Evolutionary conservation across 2,329 filamentous ascomycete genomes (phyloP).

Genomic region (Penicillium sp.): DNA sequence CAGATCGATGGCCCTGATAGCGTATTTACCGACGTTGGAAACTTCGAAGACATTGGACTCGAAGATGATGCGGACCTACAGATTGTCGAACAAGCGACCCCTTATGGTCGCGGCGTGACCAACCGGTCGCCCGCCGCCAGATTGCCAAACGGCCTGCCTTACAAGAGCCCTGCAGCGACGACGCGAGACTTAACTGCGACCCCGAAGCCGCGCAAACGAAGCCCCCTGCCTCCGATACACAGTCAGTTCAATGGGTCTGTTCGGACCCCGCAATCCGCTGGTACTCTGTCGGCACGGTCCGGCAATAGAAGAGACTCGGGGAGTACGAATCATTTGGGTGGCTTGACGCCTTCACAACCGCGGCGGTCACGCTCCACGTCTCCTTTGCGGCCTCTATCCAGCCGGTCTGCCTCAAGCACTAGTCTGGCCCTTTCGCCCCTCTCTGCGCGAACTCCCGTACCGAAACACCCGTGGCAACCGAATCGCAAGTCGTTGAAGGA

Average conservation of each 20-base stretch:
- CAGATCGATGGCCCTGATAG: constrained; percentile 69
- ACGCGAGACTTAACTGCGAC: constrained; percentile 40
- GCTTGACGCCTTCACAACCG: constrained; percentile 30
- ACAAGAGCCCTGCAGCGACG: constrained; percentile 30
- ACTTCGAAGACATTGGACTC: constrained; percentile 93
- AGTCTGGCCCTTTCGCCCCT: constrained; percentile 32
- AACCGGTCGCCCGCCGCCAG: constrained; percentile 31
- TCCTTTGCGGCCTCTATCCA: constrained; percentile 30
- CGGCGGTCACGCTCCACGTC: constrained; percentile 37
- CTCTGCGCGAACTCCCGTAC: constrained; percentile 27
- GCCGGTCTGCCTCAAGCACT: constrained; percentile 29
- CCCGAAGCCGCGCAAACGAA: constrained; percentile 28
- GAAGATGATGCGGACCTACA: constrained; percentile 63
- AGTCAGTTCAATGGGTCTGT: constrained; percentile 31
- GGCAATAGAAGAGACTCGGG: constrained; percentile 28
- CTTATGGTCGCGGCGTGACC: constrained; percentile 33
- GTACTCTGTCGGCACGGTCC: constrained; percentile 28
- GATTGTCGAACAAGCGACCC: constrained; percentile 31
- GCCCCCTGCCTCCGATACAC: constrained; percentile 27
- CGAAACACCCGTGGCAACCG: constrained; percentile 47
- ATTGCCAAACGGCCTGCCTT: constrained; percentile 30
- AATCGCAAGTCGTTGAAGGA: constrained; percentile 51
- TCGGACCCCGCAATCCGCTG: constrained; percentile 27
- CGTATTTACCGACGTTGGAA: constrained; percentile 69
- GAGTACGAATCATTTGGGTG: constrained; percentile 26